Base-by-base conservation (phyloP, 495 filamentous ascomycete genomes). In the Trichocladium uniseriatum region DNA sequence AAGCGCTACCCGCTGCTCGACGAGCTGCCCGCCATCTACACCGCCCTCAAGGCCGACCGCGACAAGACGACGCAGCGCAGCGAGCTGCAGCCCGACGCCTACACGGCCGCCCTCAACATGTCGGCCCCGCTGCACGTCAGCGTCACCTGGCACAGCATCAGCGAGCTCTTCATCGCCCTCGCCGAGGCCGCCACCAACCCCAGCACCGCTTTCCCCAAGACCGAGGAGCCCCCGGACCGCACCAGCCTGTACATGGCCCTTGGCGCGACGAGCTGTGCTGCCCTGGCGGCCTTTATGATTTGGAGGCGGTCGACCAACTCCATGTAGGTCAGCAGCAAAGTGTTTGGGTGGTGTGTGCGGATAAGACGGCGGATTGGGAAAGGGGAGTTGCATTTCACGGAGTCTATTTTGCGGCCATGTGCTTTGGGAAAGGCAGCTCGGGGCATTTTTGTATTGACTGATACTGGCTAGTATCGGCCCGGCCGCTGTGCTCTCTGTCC, bases 21-120 rank as follows among this genome's bases (percentile, higher is more conserved):
- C 54, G 82, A 87, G 29, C 71, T 97, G 15, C 94, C 92, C 0
- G 82, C 87, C 20, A 78, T 98, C 8, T 98, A 92, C 63, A 83
- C 88, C 15, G 92, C 91, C 0, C 71, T 95, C 47, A 98, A 98
- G 60, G 92, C 92, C 1, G 92, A 98, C 63, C 75, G 81, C 43
- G 92, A 98, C 63, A 92, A 92, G 59, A 94, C 89, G 2, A 95
- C 86, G 14, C 92, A 98, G 68, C 78, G 91, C 41, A 83, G 83
- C 31, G 89, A 97, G 66, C 67, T 81, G 52, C 92, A 98, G 66
- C 92, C 92, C 4, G 92, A 98, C 61, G 82, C 88, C 49, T 97
- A 95, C 61, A 95, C 92, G 0, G 76, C 79, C 22, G 71, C 76
- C 37, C 65, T 94, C 54, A 82, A 82, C 55, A 94, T 94, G 76